A percentile compares a stretch with the other conserved stretches of the same genome.
Evolutionary conservation across 768 basidiomycete species (phyloP).

Genomic region (Kwoniella mangroviensis): DNA sequence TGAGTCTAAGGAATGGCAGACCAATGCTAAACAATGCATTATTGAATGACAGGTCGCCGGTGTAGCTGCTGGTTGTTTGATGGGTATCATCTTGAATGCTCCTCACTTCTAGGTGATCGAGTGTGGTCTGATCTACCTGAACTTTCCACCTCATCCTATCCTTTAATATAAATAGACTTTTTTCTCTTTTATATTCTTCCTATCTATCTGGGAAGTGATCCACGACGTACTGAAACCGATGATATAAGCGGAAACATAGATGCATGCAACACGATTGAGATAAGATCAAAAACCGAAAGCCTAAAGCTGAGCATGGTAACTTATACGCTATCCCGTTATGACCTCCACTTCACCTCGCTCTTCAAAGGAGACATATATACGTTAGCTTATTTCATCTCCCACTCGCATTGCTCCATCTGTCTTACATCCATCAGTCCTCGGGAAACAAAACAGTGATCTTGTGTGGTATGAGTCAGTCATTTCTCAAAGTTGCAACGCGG

Average conservation of each 20-base stretch:
- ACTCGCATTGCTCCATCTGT: background rate
- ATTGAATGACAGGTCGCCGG: slow-evolving; percentile 1
- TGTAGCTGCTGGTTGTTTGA: slow-evolving; percentile 43
- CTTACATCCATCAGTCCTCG: background rate
- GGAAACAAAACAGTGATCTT: background rate
- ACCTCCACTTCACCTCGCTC: background rate
- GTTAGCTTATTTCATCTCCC: background rate
- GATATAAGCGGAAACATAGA: too few species aligned
- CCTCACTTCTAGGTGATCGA: slow-evolving; percentile 35
- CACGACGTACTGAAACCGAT: too few species aligned
- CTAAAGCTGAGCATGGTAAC: too few species aligned
- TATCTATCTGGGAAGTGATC: too few species aligned
- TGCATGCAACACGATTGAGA: too few species aligned
- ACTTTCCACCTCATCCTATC: too few species aligned
- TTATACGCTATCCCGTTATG: background rate
- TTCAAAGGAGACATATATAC: background rate
- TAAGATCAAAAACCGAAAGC: too few species aligned
- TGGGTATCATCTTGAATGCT: slow-evolving; percentile 56
- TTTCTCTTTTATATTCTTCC: too few species aligned
- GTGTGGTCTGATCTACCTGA: too few species aligned
- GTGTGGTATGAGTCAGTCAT: too few species aligned
- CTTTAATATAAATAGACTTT: too few species aligned
- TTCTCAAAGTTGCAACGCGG: background rate
- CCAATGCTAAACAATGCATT: background rate
- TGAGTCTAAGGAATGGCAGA: too few species aligned